phyloP scores from a whole-genome alignment of 768 basidiomycete species.

The Cystofilobasidium macerans region DNA sequence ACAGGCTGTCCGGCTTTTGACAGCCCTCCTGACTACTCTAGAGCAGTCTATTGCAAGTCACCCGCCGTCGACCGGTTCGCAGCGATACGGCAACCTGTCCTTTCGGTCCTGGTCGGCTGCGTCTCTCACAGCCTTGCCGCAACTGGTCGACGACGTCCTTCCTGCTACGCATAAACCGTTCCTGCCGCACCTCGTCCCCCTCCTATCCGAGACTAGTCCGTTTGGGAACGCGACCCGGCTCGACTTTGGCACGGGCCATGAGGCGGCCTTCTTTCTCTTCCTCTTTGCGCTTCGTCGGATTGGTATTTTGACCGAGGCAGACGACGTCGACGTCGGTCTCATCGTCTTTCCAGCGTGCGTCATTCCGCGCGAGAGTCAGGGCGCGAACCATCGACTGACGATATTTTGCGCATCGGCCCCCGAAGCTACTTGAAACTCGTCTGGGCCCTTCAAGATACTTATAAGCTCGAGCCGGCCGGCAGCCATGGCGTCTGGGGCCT shows the following conservation, averaged over 20 bases:
- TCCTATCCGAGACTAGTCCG: constrained; percentile 53
- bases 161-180: constrained; percentile 42
- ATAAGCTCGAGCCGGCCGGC: constrained; percentile 87
- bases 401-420: not conserved
- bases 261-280: constrained; percentile 73
- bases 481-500: constrained; percentile 98
- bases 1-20: constrained; percentile 41
- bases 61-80: constrained; percentile 59
- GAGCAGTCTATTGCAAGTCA: constrained; percentile 69
- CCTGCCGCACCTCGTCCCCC: constrained; percentile 61
- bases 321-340: constrained; percentile 36
- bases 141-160: constrained; percentile 46
- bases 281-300: constrained; percentile 38
- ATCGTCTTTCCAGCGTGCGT: constrained; percentile 35
- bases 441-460: constrained; percentile 76
- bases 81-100: constrained; percentile 83
- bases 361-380: not conserved
- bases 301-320: constrained; percentile 24
- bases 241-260: constrained; percentile 96
- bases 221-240: constrained; percentile 85
- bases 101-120: constrained; percentile 56
- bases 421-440: constrained; percentile 65
- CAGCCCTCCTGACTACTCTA: constrained; percentile 53
- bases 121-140: constrained; percentile 38
- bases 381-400: not conserved